These are phyloP conservation scores for Colletotrichum karsti DNA, from an alignment of 2,329 filamentous ascomycete genomes.

Conservation along the genomic window DNA sequence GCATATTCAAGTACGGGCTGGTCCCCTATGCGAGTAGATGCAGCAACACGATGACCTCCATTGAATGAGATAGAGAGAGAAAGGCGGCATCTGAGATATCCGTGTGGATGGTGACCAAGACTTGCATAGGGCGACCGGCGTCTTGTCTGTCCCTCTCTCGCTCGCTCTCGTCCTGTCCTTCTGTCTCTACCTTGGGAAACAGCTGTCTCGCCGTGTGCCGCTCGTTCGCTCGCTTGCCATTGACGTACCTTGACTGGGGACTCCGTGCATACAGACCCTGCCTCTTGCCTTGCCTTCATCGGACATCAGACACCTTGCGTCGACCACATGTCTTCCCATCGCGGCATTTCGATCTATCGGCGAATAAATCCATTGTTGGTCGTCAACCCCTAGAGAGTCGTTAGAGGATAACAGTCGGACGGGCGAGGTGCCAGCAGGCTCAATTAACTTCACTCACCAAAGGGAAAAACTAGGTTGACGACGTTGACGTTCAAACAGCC, in stretches of 20 bases:
- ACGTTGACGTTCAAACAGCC: constrained; percentile 26
- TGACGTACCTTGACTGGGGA: constrained; percentile 13
- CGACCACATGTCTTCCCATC: constrained; percentile 15
- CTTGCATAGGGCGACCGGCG: constrained; percentile 2
- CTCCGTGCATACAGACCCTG: constrained; percentile 18
- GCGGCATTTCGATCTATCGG: neutral
- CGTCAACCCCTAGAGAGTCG: neutral
- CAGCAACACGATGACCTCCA: too few species aligned
- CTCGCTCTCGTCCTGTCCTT: neutral
- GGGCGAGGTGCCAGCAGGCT: neutral
- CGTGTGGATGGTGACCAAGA: constrained; percentile 3
- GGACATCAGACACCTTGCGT: constrained; percentile 15
- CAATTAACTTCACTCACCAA: constrained; percentile 15
- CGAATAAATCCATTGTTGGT: neutral
- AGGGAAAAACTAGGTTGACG: constrained; percentile 17
- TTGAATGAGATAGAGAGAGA: too few species aligned
- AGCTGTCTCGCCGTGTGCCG: constrained; percentile 10
- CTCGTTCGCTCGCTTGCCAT: constrained; percentile 11
- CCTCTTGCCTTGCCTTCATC: constrained; percentile 11
- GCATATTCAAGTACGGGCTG: neutral
- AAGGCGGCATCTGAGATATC: neutral
- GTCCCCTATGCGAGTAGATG: neutral
- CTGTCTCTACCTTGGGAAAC: neutral
- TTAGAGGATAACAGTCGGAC: neutral
- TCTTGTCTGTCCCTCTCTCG: neutral